Base-by-base conservation (phyloP, 2,329 filamentous ascomycete species). In the Trichoderma atroviride region DNA sequence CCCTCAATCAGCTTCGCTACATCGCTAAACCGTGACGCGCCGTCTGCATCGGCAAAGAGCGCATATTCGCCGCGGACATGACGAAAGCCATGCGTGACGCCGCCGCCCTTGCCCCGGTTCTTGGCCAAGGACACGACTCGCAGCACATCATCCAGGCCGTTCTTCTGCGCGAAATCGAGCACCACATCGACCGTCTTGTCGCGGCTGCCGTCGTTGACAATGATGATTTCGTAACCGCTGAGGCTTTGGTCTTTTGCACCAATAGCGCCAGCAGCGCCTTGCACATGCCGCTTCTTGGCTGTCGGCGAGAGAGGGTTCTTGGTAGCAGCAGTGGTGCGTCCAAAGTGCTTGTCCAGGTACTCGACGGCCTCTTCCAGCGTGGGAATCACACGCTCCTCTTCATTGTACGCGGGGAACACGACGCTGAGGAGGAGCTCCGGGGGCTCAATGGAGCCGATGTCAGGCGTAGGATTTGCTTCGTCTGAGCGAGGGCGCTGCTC, bases 361-460 rank as follows among this genome's bases (percentile, higher is more conserved):
- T 89, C 89, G 31, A 98, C 91, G 1, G 96, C 94, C 80, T 99
- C 96, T 76, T 96, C 90, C 14, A 99, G 85, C 82, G 97, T 97
- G 13, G 90, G 91, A 14, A 89, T 85, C 58, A 99, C 86, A 35
- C 96, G 89, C 70, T 92, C 86, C 78, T 95, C 91, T 77, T 99
- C 96, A 74, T 99, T 99, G 85, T 94, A 99, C 11, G 96, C 96
- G 0, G 96, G 96, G 55, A 99, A 91, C 0, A 99, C 93, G 9
- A 98, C 89, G 66, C 92, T 96, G 84, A 99, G 89, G 78, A 91
- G 92, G n/a, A 97, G 81, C 71, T 94, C 89, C 16, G 94, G 87
- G 2, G 90, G 86, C 72, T 94, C 91, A 67, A 96, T 91, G 56
- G 83, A 80, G 73, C 88, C 85, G 19, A 85, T 79, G 72, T 88